Conservation (phyloP, 768 basidiomycete species). For the Dacryopinax spathularia region DNA sequence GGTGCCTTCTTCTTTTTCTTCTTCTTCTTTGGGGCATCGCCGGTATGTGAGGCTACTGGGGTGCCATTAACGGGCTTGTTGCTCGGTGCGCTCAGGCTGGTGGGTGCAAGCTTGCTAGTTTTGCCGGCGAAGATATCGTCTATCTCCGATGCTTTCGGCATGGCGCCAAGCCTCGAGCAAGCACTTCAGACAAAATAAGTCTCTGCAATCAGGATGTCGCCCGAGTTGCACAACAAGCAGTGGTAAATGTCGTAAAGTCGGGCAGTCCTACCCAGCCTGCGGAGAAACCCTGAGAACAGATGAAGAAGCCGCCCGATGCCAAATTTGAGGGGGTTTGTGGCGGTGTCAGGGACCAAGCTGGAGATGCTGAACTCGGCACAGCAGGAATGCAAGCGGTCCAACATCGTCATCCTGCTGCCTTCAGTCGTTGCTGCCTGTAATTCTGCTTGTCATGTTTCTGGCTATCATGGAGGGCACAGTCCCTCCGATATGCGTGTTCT, state of each 20-base stretch:
- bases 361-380: too few relatives aligned
- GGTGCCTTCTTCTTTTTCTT: background rate
- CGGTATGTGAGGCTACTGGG: conserved; percentile 2
- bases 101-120: conserved; percentile 18
- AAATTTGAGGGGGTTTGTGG: background rate
- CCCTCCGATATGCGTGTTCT: too few relatives aligned
- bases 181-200: too few relatives aligned
- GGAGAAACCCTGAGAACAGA: background rate
- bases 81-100: conserved; percentile 11
- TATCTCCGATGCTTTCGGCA: conserved; percentile 54
- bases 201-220: too few relatives aligned
- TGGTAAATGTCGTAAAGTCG: background rate
- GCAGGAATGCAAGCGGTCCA: too few relatives aligned
- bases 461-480: too few relatives aligned
- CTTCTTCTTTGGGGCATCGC: background rate
- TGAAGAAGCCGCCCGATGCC: too few relatives aligned
- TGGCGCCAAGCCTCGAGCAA: conserved; percentile 18
- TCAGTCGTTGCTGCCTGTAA: too few relatives aligned
- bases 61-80: conserved; percentile 37
- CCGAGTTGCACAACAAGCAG: too few relatives aligned
- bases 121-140: conserved; percentile 67
- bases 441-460: too few relatives aligned
- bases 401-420: too few relatives aligned
- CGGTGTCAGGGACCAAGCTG: background rate
- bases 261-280: background rate